These are phyloP conservation scores for Phaeosphaeriaceae sp. DNA, from an alignment of 2,329 filamentous ascomycete species.

Conservation along the genomic window DNA sequence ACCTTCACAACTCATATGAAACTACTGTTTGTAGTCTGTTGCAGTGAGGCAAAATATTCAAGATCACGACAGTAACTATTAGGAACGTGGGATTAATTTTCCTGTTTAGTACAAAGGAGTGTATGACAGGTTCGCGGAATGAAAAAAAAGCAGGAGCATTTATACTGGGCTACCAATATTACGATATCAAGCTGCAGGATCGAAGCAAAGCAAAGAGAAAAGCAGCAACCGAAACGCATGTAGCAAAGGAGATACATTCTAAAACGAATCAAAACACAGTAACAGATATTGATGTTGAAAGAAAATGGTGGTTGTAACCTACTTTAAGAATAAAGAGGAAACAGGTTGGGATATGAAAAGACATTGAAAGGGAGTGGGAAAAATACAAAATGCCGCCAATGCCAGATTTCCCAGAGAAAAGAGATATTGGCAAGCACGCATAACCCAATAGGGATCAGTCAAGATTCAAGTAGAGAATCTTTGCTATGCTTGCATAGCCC, in stretches of 20 bases:
- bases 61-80: too few species aligned
- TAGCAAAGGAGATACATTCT: not conserved
- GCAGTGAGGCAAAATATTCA: too few species aligned
- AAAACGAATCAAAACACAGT: not conserved
- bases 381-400: slow-evolving; percentile 23
- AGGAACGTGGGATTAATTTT: too few species aligned
- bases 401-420: slow-evolving; percentile 12
- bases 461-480: not conserved
- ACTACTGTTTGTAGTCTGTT: too few species aligned
- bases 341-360: not conserved
- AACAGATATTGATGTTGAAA: not conserved
- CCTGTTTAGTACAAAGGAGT: too few species aligned
- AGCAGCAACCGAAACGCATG: not conserved
- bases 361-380: slow-evolving; percentile 21
- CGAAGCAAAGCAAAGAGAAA: not conserved
- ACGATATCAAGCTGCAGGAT: not conserved
- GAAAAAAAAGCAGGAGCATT: not conserved
- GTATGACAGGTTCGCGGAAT: too few species aligned
- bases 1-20: too few species aligned
- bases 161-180: not conserved
- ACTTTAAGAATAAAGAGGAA: not conserved
- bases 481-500: slow-evolving; percentile 28
- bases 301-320: not conserved
- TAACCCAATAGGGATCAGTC: not conserved
- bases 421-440: not conserved